Conservation (phyloP, 352 stramenopile species). For the Phytophthora vignae region DNA sequence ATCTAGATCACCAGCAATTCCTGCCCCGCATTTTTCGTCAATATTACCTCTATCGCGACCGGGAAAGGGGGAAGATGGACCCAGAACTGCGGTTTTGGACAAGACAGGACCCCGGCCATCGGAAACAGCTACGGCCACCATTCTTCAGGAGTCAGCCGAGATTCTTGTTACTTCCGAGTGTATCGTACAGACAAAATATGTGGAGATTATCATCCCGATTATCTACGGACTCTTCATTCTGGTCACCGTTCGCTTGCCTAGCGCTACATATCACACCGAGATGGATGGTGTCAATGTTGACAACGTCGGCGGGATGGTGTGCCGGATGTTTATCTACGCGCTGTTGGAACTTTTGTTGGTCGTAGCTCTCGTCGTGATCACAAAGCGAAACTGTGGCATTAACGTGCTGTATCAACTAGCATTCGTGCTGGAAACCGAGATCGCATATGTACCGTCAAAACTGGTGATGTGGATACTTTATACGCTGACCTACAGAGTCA, state of each 20-base stretch:
- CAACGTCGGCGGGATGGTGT: conserved; percentile 6
- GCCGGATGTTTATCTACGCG: conserved; percentile 21
- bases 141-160: conserved; percentile 6
- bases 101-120: background rate
- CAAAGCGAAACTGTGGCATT: conserved; percentile 26
- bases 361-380: conserved; percentile 12
- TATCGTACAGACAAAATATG: conserved; percentile 34
- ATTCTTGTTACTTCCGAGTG: conserved; percentile 35
- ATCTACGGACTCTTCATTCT: conserved; percentile 26
- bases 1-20: no score
- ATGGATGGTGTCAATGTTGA: conserved; percentile 11
- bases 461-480: conserved; percentile 29
- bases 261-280: conserved; percentile 35
- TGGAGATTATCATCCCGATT: conserved; percentile 36
- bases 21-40: no score
- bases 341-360: conserved; percentile 26
- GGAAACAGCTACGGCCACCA: background rate
- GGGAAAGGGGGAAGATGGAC: background rate
- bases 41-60: background rate
- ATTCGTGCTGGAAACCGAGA: conserved; percentile 35
- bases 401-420: conserved; percentile 29
- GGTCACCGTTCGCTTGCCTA: conserved; percentile 14
- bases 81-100: background rate
- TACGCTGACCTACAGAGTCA: conserved; percentile 11
- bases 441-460: conserved; percentile 19